Conservation (phyloP, 2,329 filamentous ascomycete genomes). For the Neofusicoccum laricinum region DNA sequence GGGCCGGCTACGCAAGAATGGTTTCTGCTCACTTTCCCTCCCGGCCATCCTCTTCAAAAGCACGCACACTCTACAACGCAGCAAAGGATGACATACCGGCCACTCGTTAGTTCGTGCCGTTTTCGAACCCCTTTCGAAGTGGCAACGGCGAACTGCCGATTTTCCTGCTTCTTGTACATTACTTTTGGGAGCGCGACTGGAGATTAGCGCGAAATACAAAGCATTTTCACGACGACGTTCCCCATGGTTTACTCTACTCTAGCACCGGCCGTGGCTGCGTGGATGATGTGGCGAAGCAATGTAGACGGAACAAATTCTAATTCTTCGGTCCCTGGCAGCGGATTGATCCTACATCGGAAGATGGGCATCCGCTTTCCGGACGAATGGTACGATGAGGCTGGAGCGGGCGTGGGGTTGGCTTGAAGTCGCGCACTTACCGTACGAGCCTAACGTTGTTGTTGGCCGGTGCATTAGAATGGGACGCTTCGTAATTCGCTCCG, state of each 20-base stretch:
- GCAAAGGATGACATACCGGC: background rate
- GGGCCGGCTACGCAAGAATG: background rate
- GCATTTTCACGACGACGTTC: background rate
- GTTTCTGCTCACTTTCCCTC: background rate
- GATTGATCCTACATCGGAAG: background rate
- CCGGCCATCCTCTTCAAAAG: background rate
- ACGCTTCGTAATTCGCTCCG: constrained; percentile 4
- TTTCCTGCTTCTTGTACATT: constrained; percentile 1
- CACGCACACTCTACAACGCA: background rate
- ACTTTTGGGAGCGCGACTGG: background rate
- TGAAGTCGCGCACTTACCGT: background rate
- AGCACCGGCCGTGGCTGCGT: background rate
- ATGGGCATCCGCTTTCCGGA: background rate
- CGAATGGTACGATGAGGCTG: background rate
- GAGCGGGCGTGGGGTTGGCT: background rate
- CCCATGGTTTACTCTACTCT: no score
- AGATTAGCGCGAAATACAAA: background rate
- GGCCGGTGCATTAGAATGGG: background rate
- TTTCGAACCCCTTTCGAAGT: background rate
- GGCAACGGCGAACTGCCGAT: background rate
- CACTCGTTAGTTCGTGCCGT: background rate
- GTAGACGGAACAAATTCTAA: background rate
- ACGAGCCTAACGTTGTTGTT: constrained; percentile 6
- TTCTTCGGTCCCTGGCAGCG: background rate
- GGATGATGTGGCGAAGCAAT: background rate